These are phyloP conservation scores for Boletellus emodensis DNA, from an alignment of 768 basidiomycete species.

Conservation along the genomic window DNA sequence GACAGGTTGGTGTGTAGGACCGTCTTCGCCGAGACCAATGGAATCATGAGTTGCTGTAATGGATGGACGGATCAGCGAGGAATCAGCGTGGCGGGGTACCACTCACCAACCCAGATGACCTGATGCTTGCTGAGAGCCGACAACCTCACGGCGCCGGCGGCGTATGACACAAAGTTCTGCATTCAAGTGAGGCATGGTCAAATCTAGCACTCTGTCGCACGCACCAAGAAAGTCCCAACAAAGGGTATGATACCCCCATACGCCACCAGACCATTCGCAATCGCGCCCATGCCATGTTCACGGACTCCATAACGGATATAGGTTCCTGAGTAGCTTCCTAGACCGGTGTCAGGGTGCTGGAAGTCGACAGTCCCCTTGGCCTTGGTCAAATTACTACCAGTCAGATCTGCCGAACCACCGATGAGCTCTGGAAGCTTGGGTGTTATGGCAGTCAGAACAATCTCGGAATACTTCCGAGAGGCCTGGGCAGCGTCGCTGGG, in stretches of 20 bases:
- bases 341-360: constrained; percentile 81
- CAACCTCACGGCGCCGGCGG: constrained; percentile 87
- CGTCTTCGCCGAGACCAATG: constrained; percentile 90
- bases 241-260: constrained; percentile 93
- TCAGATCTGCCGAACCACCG: constrained; percentile 89
- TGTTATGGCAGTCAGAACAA: constrained; percentile 72
- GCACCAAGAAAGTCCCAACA: constrained; percentile 85
- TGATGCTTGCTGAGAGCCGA: constrained; percentile 86
- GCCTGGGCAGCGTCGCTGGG: constrained; percentile 80
- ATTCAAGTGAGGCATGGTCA: constrained; percentile 7
- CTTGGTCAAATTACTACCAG: constrained; percentile 89
- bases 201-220: constrained; percentile 14
- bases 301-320: constrained; percentile 97
- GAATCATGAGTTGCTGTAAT: constrained; percentile 85
- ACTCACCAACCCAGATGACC: constrained; percentile 90
- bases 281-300: constrained; percentile 96
- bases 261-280: constrained; percentile 85
- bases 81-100: neutral
- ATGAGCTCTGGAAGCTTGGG: constrained; percentile 78
- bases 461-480: constrained; percentile 90
- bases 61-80: neutral
- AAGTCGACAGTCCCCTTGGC: constrained; percentile 85
- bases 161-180: constrained; percentile 91
- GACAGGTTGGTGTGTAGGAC: constrained; percentile 94
- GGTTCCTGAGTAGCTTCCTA: constrained; percentile 81